Base-by-base conservation (phyloP, 768 basidiomycete genomes). In the Auricularia auricula-judae region DNA sequence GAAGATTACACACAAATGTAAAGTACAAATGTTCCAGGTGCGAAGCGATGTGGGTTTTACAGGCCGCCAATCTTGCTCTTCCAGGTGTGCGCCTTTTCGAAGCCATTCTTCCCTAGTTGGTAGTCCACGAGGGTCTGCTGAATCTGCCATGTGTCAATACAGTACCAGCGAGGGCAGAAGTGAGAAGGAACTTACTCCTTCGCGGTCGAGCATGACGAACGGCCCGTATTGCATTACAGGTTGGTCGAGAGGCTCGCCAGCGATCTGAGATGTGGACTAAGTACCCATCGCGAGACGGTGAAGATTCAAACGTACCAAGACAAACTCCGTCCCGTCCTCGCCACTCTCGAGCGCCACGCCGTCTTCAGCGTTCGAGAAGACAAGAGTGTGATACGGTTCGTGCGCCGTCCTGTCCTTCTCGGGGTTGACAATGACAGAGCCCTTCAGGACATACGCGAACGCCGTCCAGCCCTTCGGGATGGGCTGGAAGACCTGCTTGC, bases 201-300 rank as follows among this genome's bases (percentile, higher is more conserved):
- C 83, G 33, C 79, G 79, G 2, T 82, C 84, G 10, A 89, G 93
- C 84, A 95, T 88, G 16, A 96, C 94, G 70, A 91, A 91, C 5
- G 91, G 90, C 3, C 89, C 90, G 67, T 92, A 86, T 70, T 96
- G 94, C 66, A 91, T 81, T 11, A 98, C 91, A 0, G 84, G 81
- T 73, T 98, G 94, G 66, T 94, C 84, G 3, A 98, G 80, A 14
- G 94, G 93, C 75, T 94, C 89, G 18, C 90, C 95, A 3, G 94
- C 86, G 66, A 88, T 80, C 89, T 88, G 66, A 14, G 56, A 33
- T 16, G 42, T 29, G 39, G 44, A 21, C 39, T n/a, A 65, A 44
- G 39, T 8, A 29, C 43, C 42, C 11, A 62, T 11, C 64, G 47
- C 56, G 62, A 62, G 65, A 63, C 47, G 60, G 35, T 18, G 58